A percentile compares a stretch with the other conserved stretches of the same genome.
These are phyloP conservation scores for Fusarium dimerum DNA, from an alignment of 2,329 filamentous ascomycete species.

Conservation along the genomic window DNA sequence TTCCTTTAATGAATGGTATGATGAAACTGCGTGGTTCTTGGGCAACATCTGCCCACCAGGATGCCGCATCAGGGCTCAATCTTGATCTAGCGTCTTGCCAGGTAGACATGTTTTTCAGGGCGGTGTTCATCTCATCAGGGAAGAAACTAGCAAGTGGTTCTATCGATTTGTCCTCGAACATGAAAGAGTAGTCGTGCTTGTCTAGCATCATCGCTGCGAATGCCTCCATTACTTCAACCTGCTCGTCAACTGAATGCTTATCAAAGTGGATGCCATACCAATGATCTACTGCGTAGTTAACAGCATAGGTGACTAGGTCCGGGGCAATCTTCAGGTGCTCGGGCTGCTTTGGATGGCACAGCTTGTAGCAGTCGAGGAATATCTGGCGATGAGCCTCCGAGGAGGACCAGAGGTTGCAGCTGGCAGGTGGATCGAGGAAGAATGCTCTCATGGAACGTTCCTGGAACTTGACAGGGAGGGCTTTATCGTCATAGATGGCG, in stretches of 20 bases:
- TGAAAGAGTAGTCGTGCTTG: conserved; percentile 9
- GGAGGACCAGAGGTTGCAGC: conserved; percentile 5
- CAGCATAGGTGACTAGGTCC: conserved; percentile 10
- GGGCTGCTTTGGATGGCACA: conserved; percentile 8
- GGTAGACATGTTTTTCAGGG: conserved; percentile 19
- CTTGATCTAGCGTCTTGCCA: not conserved
- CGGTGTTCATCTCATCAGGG: conserved; percentile 7
- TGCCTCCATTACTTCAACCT: conserved; percentile 25
- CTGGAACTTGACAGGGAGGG: conserved; percentile 29
- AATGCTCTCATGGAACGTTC: conserved; percentile 33
- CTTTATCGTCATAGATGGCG: conserved; percentile 26
- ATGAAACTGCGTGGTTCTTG: conserved; percentile 18
- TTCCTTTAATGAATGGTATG: conserved; percentile 17
- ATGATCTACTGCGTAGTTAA: conserved; percentile 18
- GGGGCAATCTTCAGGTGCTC: not conserved
- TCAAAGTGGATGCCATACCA: conserved; percentile 14
- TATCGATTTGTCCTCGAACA: conserved; percentile 11
- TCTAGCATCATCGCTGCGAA: conserved; percentile 19
- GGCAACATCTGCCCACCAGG: conserved; percentile 23
- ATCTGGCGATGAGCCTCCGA: conserved; percentile 30
- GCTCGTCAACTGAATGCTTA: conserved; percentile 13
- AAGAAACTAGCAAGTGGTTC: conserved; percentile 1
- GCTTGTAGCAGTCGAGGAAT: conserved; percentile 16
- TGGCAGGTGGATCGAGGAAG: conserved; percentile 19
- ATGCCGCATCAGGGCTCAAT: conserved; percentile 8